A percentile compares a stretch with the other conserved stretches of the same genome.
Conservation (phyloP, 2,329 filamentous ascomycete genomes). For the Botrytis cinerea region DNA sequence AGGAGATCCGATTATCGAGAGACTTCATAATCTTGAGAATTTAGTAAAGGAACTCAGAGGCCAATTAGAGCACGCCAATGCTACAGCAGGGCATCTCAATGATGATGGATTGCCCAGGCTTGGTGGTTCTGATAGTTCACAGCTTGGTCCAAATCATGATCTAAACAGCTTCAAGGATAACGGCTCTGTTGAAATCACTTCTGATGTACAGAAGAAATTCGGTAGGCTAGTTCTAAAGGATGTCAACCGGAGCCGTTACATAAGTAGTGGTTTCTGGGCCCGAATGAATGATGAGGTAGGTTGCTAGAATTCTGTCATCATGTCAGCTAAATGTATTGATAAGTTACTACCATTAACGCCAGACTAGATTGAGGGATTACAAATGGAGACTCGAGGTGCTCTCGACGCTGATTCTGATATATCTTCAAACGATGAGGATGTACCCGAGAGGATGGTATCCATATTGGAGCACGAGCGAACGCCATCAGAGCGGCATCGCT, state of each 20-base stretch:
- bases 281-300: slow-evolving; percentile 57
- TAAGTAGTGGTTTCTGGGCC: slow-evolving; percentile 57
- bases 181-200: background rate
- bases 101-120: slow-evolving; percentile 24
- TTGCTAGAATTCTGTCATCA: background rate
- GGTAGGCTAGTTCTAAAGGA: slow-evolving; percentile 52
- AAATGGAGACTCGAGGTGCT: slow-evolving; percentile 44
- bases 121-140: slow-evolving; percentile 40
- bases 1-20: slow-evolving; percentile 49
- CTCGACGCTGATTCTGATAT: slow-evolving; percentile 40
- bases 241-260: slow-evolving; percentile 45
- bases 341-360: slow-evolving; percentile 31
- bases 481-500: slow-evolving; percentile 51
- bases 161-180: slow-evolving; percentile 24
- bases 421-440: slow-evolving; percentile 46
- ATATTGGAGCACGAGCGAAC: slow-evolving; percentile 47
- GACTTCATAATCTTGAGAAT: slow-evolving; percentile 51
- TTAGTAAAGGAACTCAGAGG: slow-evolving; percentile 53
- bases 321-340: slow-evolving; percentile 15
- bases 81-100: slow-evolving; percentile 23
- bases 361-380: slow-evolving; percentile 48
- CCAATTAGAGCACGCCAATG: slow-evolving; percentile 49
- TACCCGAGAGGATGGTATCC: slow-evolving; percentile 38
- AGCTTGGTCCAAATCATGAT: slow-evolving; percentile 32
- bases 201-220: slow-evolving; percentile 46